Evolutionary conservation across 805 yeast species (phyloP), one percentile per base, ranked within the genome.

Genomic region (Blastobotrys mokoenaii): DNA sequence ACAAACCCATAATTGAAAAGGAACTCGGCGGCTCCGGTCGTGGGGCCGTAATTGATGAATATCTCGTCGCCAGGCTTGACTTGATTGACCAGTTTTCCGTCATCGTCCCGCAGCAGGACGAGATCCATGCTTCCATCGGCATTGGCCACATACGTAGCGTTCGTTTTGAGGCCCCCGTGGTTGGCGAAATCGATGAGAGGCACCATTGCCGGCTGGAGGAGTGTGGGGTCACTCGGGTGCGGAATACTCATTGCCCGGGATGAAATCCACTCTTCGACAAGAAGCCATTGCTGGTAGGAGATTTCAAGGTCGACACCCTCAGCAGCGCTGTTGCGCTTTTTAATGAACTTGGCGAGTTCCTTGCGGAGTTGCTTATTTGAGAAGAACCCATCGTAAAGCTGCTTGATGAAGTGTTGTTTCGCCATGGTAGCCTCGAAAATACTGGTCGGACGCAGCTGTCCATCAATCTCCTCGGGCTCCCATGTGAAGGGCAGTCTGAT

Each of bases 161-260:
- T 63, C n/a, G 60, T 52, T 1, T 42, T 37, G 14, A 12, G 12
- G 31, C 44, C 45, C 12, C 51, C 33, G 50, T 76, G 82, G 56
- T 77, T 76, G 20, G 71, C 77, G 53, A 74, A 68, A 53, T 77
- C 83, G 2, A 77, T 53, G 3, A 74, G 51, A 0, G 83, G 83
- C 2, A 77, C 77, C 48, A 78, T 68, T 67, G 71, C 76, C 46
- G 72, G 38, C 39, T 51, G 46, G 12, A 46, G 33, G 2, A 16
- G 15, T 10, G 18, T 15, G 7, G 47, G 39, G 12, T 31, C 50
- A 10, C 36, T 49, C 5, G 44, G 47, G 3, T 49, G 48, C 2
- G 54, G 52, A 1, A 65, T 51, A 38, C 63, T 65, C 29, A 68
- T 44, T 2, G 59, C 49, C 11, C 72, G 53, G 18, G 70, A 65